These are phyloP conservation scores for Tolypocladium album DNA, from an alignment of 2,329 filamentous ascomycete genomes.

Conservation along the genomic window DNA sequence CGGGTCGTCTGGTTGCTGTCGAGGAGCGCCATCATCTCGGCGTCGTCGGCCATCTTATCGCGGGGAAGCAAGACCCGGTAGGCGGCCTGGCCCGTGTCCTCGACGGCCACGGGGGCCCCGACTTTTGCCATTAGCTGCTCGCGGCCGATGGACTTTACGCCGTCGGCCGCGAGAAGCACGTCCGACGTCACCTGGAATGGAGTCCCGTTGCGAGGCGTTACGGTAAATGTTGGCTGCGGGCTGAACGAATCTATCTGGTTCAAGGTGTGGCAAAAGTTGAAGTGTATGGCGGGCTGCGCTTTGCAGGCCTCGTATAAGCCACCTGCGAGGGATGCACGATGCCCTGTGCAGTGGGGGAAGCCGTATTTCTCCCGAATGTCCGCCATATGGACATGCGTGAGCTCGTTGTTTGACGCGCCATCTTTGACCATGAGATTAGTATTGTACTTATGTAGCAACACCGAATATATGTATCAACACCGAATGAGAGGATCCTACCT, in stretches of 20 bases:
- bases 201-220: constrained; percentile 44
- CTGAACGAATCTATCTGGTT: constrained; percentile 47
- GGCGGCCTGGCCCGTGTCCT: constrained; percentile 65
- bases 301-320: constrained; percentile 62
- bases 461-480: too few relatives aligned
- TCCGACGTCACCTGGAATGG: constrained; percentile 43
- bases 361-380: constrained; percentile 59
- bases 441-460: neutral
- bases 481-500: constrained; percentile 29
- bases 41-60: constrained; percentile 53
- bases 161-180: constrained; percentile 42
- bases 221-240: constrained; percentile 48
- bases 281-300: constrained; percentile 49
- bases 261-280: constrained; percentile 53
- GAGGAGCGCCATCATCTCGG: constrained; percentile 57
- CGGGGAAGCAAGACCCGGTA: constrained; percentile 70
- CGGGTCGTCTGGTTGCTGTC: constrained; percentile 57
- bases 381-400: constrained; percentile 58
- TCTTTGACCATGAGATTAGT: constrained; percentile 27
- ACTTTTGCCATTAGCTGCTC: constrained; percentile 42
- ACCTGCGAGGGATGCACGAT: constrained; percentile 60
- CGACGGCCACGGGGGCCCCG: constrained; percentile 40
- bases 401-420: constrained; percentile 56
- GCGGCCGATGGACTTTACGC: constrained; percentile 41
- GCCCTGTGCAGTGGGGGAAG: constrained; percentile 72